Evolutionary conservation across 208 protist genomes (phyloP), one percentile per base, ranked within the genome.

Genomic region (Crithidia fasciculata): DNA sequence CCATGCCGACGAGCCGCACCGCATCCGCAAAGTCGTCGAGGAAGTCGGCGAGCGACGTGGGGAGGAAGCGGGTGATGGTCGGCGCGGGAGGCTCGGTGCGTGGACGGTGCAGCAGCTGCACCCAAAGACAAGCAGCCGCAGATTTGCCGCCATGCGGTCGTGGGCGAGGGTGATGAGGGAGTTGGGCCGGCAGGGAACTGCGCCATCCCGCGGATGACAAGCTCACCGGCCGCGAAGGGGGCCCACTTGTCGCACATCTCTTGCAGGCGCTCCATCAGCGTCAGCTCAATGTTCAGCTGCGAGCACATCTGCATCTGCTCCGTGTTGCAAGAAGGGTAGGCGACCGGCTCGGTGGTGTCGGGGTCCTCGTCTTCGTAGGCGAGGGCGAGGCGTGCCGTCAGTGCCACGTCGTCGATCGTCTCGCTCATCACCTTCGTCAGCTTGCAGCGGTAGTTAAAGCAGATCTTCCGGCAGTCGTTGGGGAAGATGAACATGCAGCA

Each of bases 401-500:
- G 47, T 19, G 62, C 28, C 9, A 72, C 80, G 45, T 85, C 65
- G 45, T 81, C 80, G 54, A 85, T 49, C 8, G 69, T 53, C 44
- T 85, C 75, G 16, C 75, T 81, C 15, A 85, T 70, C 49, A 72
- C 69, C 40, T 74, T 76, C 16, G 59, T 56, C 12, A 81, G 53
- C 53, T 85, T 85, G 50, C 43, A 44, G 44, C 63, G 80, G 63
- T 78, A 76, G 67, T 70, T 66, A 56, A 76, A 82, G 59, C 83
- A 73, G 18, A 88, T 76, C 68, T 85, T 86, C 55, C 86, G 80
- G 28, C 83, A 72, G 68, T 86, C 82, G 43, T 81, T 80, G 9
- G 81, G 86, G 65, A 91, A 88, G 62, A 88, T 66, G 47, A 91
- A 72, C 4, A 86, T 69, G 56, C 82, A 82, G 50, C 78, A 81